Evolutionary conservation across 495 filamentous ascomycete genomes (phyloP).

Genomic region (Viridothelium virens): DNA sequence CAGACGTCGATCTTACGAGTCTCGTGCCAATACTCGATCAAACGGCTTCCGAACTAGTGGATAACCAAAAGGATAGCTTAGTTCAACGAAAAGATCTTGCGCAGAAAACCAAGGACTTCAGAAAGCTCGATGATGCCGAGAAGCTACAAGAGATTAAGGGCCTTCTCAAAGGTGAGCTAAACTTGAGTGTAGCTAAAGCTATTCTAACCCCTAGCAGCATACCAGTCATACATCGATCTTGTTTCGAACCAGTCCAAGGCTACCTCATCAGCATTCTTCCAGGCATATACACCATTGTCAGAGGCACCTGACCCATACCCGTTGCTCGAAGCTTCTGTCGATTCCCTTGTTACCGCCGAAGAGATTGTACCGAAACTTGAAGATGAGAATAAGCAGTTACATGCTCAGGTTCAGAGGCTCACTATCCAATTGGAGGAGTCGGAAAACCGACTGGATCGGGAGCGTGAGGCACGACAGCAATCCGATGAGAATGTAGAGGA

Average conservation of each 20-base stretch:
- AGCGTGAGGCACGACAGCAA: conserved; percentile 60
- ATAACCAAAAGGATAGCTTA: conserved; percentile 82
- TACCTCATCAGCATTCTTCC: conserved; percentile 82
- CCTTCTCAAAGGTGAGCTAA: conserved; percentile 64
- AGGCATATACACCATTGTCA: conserved; percentile 84
- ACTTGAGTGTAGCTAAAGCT: not conserved
- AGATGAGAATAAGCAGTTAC: conserved; percentile 76
- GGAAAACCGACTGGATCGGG: conserved; percentile 64
- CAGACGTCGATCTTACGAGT: conserved; percentile 81
- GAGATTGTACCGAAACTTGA: conserved; percentile 83
- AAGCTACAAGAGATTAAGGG: conserved; percentile 84
- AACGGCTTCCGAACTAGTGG: conserved; percentile 85
- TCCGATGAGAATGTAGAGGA: conserved; percentile 69
- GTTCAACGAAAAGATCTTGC: conserved; percentile 94
- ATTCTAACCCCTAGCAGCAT: conserved; percentile 50
- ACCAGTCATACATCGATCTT: conserved; percentile 94
- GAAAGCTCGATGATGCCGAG: conserved; percentile 84
- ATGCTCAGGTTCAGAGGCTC: conserved; percentile 67
- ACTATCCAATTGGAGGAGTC: conserved; percentile 87
- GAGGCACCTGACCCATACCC: conserved; percentile 97
- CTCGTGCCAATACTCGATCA: conserved; percentile 83
- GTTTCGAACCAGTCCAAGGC: conserved; percentile 90
- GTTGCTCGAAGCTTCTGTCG: conserved; percentile 88
- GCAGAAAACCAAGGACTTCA: conserved; percentile 96
- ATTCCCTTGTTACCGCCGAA: conserved; percentile 82